Conservation (phyloP, 1,284 basidiomycete species). For the Fomitopsis betulina region DNA sequence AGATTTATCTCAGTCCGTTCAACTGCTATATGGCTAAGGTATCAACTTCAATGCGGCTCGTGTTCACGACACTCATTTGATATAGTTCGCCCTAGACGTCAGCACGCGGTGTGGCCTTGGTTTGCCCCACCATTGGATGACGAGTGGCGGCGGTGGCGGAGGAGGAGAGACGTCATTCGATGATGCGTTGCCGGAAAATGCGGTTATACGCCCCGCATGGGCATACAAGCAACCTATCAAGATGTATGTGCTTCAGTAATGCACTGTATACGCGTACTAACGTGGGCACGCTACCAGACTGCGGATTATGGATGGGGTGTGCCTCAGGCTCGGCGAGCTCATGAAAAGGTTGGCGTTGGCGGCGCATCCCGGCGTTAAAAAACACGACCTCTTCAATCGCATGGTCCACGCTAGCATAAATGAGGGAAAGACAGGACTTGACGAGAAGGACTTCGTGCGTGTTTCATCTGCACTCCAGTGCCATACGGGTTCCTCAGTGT, state of each 20-base stretch:
- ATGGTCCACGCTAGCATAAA: conserved; percentile 10
- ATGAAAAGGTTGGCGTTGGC: conserved; percentile 11
- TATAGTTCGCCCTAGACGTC: conserved; percentile 7
- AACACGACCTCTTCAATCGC: conserved; percentile 13
- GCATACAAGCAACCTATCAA: conserved; percentile 11
- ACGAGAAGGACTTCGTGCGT: conserved; percentile 10
- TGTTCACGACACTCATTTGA: neutral
- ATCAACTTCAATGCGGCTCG: too few species aligned
- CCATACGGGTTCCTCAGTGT: neutral
- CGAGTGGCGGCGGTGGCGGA: neutral
- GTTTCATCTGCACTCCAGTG: neutral
- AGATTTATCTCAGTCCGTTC: neutral
- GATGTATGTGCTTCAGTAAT: conserved; percentile 1
- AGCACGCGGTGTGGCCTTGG: conserved; percentile 7
- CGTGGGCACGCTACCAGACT: neutral
- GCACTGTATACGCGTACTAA: neutral
- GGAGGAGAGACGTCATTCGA: conserved; percentile 7
- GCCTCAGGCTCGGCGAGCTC: conserved; percentile 3
- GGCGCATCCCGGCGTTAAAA: neutral
- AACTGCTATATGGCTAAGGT: neutral
- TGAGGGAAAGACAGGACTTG: conserved; percentile 12
- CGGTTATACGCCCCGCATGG: conserved; percentile 6
- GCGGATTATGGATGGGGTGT: conserved; percentile 5
- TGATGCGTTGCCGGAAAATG: conserved; percentile 2
- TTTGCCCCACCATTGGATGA: conserved; percentile 4